phyloP scores from a whole-genome alignment of 768 basidiomycete species.

The Termitomyces sp. region DNA sequence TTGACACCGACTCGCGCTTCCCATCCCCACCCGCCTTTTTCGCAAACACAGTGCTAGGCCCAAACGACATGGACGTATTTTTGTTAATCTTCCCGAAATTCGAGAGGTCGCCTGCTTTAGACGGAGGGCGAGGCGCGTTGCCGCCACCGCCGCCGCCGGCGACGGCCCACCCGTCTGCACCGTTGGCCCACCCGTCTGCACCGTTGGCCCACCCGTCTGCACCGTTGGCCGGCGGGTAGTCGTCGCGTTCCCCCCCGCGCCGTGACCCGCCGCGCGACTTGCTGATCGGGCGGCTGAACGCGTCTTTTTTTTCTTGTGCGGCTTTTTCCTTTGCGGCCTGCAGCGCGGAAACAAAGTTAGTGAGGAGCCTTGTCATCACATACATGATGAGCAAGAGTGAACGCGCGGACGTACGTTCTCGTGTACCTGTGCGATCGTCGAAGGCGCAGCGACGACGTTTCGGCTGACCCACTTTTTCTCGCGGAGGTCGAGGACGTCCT shows the following conservation, averaged over 20 bases:
- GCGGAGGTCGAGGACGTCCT: constrained; percentile 92
- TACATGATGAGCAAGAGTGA: no score
- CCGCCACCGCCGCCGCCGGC: constrained; percentile 24
- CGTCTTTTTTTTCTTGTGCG: constrained; percentile 57
- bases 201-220: constrained; percentile 93
- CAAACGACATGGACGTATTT: constrained; percentile 64
- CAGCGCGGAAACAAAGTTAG: no score
- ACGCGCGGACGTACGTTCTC: constrained; percentile 66
- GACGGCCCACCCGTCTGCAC: no score
- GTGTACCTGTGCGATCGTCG: constrained; percentile 87
- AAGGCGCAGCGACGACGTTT: constrained; percentile 68
- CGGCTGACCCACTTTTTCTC: constrained; percentile 77
- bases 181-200: no score
- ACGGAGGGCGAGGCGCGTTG: constrained; percentile 46
- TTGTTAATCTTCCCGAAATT: constrained; percentile 85
- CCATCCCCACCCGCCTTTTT: constrained; percentile 45
- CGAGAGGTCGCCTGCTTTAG: constrained; percentile 82
- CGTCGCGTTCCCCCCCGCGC: constrained; percentile 70
- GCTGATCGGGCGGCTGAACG: constrained; percentile 53
- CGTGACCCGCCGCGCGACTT: constrained; percentile 92
- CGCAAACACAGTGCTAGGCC: constrained; percentile 80
- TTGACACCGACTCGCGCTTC: constrained; percentile 72
- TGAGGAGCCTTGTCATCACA: no score
- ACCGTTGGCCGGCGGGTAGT: constrained; percentile 50
- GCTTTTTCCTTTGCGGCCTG: constrained; percentile 84